Evolutionary conservation across 2,329 filamentous ascomycete species (phyloP), one percentile per base, ranked within the genome.

Genomic region (Ascochyta koolunga): DNA sequence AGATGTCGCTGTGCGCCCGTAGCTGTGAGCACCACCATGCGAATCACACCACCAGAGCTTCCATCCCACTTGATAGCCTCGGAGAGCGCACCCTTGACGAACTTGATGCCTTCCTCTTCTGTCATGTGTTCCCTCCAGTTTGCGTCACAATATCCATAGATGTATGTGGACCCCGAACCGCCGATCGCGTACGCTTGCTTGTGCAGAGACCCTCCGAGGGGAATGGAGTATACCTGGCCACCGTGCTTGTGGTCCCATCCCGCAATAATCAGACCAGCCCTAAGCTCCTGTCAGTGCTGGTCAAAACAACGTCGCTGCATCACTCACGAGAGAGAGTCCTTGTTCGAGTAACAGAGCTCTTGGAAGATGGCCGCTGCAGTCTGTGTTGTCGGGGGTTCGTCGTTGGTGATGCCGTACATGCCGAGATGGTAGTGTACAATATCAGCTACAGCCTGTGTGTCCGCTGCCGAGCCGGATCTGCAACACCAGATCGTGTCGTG

Each of bases 401-500:
- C 88, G 77, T 96, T 96, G 67, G 86, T 86, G 79, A 96, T 90
- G 60, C 90, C 89, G 77, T 96, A 98, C 80, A 97, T 86, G 68
- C 91, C 90, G 46, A 99, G 84, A 76, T 99, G 91, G 78, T 98
- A 97, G 74, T 96, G 91, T 36, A 99, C 95, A 69, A 99, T 97
- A 72, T 99, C 95, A 55, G 95, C 95, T 42, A 99, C 92, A 43
- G 95, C 95, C 79, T 99, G 95, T 55, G 95, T 99, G 74, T 99
- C 95, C 65, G 95, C 95, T 27, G 95, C 95, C 22, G 95, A 99
- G 45, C 95, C 95, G 58, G 95, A 98, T 71, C 95, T 89, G 82
- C 95, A 99, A 82, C 95, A 99, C 95, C 95, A 99, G 79, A 99
- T 98, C 55, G 93, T 98, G 78, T 99, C 95, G 80, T 96, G 90